Evolutionary conservation across 306 rosid species (phyloP).

Genomic region (Begonia peltatifolia): DNA sequence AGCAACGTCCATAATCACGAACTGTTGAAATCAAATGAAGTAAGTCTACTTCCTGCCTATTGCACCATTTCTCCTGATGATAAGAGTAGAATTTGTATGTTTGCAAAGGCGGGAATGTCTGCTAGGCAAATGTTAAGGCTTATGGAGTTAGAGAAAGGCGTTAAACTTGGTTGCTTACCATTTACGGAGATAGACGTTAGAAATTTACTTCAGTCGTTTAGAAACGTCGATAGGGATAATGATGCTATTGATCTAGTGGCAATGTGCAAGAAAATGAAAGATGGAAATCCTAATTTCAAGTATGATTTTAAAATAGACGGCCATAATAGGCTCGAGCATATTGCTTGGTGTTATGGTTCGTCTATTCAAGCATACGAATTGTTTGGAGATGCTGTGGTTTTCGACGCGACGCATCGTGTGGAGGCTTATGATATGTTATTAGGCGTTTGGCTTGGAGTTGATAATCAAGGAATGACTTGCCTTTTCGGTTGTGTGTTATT

Average conservation of each 20-base stretch:
- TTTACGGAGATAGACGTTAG: constrained; percentile 77
- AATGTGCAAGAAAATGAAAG: constrained; percentile 78
- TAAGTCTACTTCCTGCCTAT: constrained; percentile 45
- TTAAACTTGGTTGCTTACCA: constrained; percentile 73
- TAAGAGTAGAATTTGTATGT: constrained; percentile 76
- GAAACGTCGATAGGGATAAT: constrained; percentile 60
- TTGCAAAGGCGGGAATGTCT: constrained; percentile 90
- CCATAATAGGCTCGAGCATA: constrained; percentile 63
- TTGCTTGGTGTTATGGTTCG: constrained; percentile 63
- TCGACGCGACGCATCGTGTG: constrained; percentile 61
- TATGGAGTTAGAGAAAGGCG: constrained; percentile 78
- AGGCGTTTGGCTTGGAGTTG: constrained; percentile 85
- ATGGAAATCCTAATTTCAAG: constrained; percentile 55
- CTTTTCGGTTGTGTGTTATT: constrained; percentile 64
- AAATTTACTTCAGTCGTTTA: constrained; percentile 62
- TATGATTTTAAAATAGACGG: constrained; percentile 69
- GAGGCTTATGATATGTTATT: constrained; percentile 73
- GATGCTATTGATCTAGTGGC: constrained; percentile 75
- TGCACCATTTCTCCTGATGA: constrained; percentile 70
- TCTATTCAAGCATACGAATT: constrained; percentile 44
- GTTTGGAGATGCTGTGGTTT: constrained; percentile 66
- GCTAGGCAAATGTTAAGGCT: constrained; percentile 81
- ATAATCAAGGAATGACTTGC: constrained; percentile 71
- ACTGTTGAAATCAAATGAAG: constrained; percentile 49
- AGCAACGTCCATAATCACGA: constrained; percentile 74